phyloP scores from a whole-genome alignment of 305 asterid genomes.

The Withania somnifera region DNA sequence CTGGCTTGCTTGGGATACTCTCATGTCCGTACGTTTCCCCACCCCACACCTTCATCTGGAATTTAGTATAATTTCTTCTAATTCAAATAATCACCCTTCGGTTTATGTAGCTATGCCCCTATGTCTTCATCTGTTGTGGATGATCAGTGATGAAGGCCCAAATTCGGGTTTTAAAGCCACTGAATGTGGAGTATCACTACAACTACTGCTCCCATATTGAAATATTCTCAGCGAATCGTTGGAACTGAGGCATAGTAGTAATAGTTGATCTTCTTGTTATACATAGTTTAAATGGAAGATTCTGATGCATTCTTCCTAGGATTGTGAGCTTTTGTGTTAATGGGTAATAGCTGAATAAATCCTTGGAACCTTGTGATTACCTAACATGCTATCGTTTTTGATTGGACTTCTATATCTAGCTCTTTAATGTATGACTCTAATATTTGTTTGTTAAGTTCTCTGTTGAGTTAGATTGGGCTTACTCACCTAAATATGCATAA shows the following conservation, averaged over 20 bases:
- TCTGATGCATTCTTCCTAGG: background rate
- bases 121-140: too few species aligned
- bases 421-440: background rate
- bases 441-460: background rate
- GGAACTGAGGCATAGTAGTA: too few species aligned
- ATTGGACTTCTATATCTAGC: background rate
- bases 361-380: background rate
- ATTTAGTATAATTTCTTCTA: too few species aligned
- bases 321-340: background rate
- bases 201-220: too few species aligned
- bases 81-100: too few species aligned
- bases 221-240: too few species aligned
- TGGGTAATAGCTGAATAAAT: background rate
- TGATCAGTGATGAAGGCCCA: background rate
- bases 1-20: constrained; percentile 78
- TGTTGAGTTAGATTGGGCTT: background rate
- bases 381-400: background rate
- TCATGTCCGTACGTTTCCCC: constrained; percentile 36
- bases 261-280: too few species aligned
- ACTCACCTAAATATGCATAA: background rate
- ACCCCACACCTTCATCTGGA: background rate
- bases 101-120: too few species aligned
- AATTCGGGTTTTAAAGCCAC: background rate
- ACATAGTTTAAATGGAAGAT: too few species aligned
- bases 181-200: background rate